phyloP scores from a whole-genome alignment of 345 rosid species.

The Eucalyptus erythrocorys region DNA sequence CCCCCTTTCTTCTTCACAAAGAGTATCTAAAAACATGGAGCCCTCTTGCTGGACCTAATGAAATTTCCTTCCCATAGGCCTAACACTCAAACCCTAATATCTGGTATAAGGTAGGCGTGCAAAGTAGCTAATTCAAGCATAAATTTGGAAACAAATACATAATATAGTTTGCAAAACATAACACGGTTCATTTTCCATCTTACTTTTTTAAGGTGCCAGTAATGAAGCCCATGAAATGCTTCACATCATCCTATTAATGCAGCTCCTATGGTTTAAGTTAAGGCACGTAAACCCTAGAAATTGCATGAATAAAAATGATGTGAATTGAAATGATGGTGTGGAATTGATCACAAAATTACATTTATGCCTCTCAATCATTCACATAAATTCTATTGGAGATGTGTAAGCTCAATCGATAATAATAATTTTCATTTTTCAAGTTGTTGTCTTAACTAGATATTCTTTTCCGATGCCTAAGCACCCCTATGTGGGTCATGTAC shows the following conservation, averaged over 20 bases:
- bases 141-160: not conserved
- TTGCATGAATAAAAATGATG: not conserved
- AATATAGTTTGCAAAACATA: not conserved
- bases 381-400: not conserved
- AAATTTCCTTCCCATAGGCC: not conserved
- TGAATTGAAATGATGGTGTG: not conserved
- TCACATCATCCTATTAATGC: not conserved
- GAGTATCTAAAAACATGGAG: not conserved
- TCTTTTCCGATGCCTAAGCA: not conserved
- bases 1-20: not conserved
- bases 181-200: not conserved
- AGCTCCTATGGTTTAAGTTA: not conserved
- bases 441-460: not conserved
- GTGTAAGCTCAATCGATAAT: not conserved
- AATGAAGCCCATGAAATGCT: not conserved
- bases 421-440: not conserved
- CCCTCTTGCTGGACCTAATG: not conserved
- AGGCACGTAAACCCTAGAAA: not conserved
- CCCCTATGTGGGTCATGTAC: not conserved
- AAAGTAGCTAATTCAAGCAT: not conserved
- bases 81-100: not conserved
- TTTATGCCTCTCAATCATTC: too few species aligned
- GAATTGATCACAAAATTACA: not conserved
- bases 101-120: not conserved
- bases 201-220: not conserved